Percentiles rank a stretch among this genome's conserved stretches.
Evolutionary conservation across 176 grass and related monocot genomes (phyloP).

Genomic region (Poa annua): DNA sequence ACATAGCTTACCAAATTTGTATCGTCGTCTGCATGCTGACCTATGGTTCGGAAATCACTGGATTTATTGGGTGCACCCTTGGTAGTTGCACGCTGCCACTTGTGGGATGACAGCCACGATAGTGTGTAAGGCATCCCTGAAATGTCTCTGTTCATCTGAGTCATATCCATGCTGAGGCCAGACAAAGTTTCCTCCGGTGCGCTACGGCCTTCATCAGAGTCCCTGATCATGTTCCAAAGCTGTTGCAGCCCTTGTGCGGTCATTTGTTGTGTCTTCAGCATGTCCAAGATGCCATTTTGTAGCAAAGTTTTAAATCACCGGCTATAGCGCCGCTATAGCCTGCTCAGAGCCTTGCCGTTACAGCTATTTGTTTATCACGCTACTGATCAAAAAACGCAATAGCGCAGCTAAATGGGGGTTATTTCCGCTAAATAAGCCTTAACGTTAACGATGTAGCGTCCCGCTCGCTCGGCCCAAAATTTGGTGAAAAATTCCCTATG

Average conservation of each 20-base stretch:
- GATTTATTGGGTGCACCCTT: neutral
- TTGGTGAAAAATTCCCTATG: too few species aligned
- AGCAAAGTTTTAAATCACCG: too few species aligned
- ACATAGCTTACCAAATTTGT: too few species aligned
- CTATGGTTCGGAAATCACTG: neutral
- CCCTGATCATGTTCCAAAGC: neutral
- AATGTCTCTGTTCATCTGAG: neutral
- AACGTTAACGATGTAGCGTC: too few species aligned
- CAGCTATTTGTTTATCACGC: too few species aligned
- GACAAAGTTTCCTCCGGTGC: neutral
- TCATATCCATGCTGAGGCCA: neutral
- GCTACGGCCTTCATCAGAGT: neutral
- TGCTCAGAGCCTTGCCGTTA: too few species aligned
- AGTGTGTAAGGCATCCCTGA: neutral
- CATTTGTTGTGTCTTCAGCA: neutral
- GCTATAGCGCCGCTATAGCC: too few species aligned
- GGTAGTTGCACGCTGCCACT: neutral
- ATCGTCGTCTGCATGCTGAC: neutral
- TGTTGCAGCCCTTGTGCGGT: rapidly evolving
- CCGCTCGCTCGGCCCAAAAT: too few species aligned
- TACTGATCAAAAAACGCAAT: too few species aligned
- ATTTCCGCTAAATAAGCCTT: too few species aligned
- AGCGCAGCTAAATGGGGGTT: too few species aligned
- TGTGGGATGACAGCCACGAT: neutral
- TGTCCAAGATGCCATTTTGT: neutral